Evolutionary conservation across 106 monocot genomes (phyloP).

Genomic region (Apostasia ramifera): DNA sequence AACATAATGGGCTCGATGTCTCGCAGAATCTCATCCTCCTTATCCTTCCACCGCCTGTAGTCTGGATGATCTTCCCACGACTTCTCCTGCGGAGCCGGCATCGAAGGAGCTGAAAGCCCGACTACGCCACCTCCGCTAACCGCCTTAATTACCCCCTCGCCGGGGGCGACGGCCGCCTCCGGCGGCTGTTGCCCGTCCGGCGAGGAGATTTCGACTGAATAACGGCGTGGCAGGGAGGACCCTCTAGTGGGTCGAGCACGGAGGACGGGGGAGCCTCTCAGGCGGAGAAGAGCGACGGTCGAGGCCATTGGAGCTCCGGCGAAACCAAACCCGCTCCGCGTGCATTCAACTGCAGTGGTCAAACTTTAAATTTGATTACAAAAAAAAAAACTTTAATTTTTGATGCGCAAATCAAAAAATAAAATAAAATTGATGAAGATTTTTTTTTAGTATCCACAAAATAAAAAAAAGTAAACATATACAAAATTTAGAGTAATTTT

Average conservation of each 20-base stretch:
- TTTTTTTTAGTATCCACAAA: too few relatives aligned
- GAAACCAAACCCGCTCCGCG: neutral
- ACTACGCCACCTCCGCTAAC: neutral
- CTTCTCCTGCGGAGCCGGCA: neutral
- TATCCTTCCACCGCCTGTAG: slow-evolving; percentile 58
- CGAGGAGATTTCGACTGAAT: neutral
- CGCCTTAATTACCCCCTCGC: neutral
- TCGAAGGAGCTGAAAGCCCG: slow-evolving; percentile 2
- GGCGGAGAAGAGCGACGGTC: neutral
- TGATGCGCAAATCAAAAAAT: too few relatives aligned
- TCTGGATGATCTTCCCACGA: slow-evolving; percentile 42
- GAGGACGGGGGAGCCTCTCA: neutral
- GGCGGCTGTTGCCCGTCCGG: neutral
- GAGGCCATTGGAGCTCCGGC: slow-evolving; percentile 2
- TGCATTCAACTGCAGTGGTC: too few relatives aligned
- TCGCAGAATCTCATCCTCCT: slow-evolving; percentile 61
- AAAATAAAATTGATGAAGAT: too few relatives aligned
- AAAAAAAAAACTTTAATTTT: too few relatives aligned
- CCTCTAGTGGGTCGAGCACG: neutral
- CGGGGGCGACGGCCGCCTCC: neutral
- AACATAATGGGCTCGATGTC: slow-evolving; percentile 47
- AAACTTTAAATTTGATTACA: too few relatives aligned
- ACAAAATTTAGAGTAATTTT: too few relatives aligned
- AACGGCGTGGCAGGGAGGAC: neutral
- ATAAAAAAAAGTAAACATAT: too few relatives aligned